Evolutionary conservation across 2,329 filamentous ascomycete species (phyloP), one percentile per base, ranked within the genome.

Genomic region (Botrytis byssoidea): DNA sequence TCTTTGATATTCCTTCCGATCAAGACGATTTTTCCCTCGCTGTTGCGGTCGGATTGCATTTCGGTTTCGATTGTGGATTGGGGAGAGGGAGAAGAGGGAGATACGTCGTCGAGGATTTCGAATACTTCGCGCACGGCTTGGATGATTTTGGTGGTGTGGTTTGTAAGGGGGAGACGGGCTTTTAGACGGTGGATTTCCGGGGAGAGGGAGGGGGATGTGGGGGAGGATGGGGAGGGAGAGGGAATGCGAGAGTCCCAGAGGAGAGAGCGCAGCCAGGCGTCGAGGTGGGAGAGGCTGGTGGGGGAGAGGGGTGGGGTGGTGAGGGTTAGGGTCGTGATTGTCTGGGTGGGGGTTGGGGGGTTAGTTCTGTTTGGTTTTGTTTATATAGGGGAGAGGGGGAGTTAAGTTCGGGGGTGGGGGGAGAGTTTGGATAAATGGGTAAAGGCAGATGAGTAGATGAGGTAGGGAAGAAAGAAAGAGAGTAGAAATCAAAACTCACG

Each of bases 91-190:
- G 18, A 22, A 8, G 20, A 1, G 44, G 20, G 1, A 44, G 65
- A 7, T 14, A 35, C 4, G 7, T 66, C 84, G 77, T 97, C 94
- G 37, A 93, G 88, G 37, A 98, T 92, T 79, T 99, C 96, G 82
- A 98, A 99, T 25, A 98, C 88, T 78, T 98, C 95, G 71, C 95
- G 86, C 1, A 99, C 96, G 2, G 95, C 96, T 82, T 99, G 96
- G 12, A 98, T 86, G 76, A 98, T 89, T 81, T 93, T 93, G 61
- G 90, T 84, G 0, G 85, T 84, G 1, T 84, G 79, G 32, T 95
- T 85, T 0, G 84, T 80, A 29, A 95, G 85, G 0, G 88, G 85
- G 10, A 98, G 82, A 4, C 93, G 89, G 0, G 94, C 95, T 81
- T 99, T 99, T 51, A 94, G 85, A 20, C 96, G 89, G 80, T 99